A percentile compares a stretch with the other conserved stretches of the same genome.
Evolutionary conservation across 768 basidiomycete species (phyloP).

Genomic region (Candolleomyces aberdarensis): DNA sequence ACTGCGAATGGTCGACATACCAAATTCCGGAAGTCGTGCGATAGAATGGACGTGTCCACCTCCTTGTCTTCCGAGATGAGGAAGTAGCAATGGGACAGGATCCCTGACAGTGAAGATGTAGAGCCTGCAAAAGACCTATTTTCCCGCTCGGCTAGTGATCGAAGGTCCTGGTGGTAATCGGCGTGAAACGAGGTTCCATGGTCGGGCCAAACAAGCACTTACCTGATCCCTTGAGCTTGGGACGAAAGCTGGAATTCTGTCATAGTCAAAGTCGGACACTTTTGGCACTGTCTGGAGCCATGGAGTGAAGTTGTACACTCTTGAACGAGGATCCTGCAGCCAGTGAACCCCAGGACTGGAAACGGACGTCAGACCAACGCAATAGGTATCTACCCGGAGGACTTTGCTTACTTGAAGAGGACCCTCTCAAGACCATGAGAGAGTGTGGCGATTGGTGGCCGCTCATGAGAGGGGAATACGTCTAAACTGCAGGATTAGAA

Average conservation of each 20-base stretch:
- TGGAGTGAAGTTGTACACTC: conserved; percentile 81
- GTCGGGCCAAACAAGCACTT: not conserved
- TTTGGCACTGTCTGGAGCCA: conserved; percentile 71
- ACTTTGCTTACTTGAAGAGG: conserved; percentile 63
- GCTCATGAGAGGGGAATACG: conserved; percentile 9
- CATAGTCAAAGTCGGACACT: conserved; percentile 82
- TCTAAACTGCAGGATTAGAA: not conserved
- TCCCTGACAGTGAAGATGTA: conserved; percentile 84
- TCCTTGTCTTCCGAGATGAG: conserved; percentile 70
- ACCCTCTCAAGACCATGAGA: conserved; percentile 63
- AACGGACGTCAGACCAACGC: conserved; percentile 2
- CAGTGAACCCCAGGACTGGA: conserved; percentile 84
- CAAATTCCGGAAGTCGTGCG: conserved; percentile 53
- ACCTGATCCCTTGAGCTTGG: conserved; percentile 73
- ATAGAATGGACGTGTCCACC: conserved; percentile 61
- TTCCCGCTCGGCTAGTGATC: conserved; percentile 54
- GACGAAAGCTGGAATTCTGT: conserved; percentile 68
- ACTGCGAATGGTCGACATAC: conserved; percentile 38
- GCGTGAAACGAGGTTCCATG: not conserved
- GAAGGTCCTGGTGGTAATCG: conserved; percentile 52
- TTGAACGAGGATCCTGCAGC: conserved; percentile 81
- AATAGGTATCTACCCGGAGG: not conserved
- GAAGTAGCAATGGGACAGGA: conserved; percentile 86
- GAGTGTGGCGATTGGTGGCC: conserved; percentile 31
- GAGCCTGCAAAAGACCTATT: conserved; percentile 73